Conservation (phyloP, 1,139 yeast genomes). For the Oligophagozyma castellii region DNA sequence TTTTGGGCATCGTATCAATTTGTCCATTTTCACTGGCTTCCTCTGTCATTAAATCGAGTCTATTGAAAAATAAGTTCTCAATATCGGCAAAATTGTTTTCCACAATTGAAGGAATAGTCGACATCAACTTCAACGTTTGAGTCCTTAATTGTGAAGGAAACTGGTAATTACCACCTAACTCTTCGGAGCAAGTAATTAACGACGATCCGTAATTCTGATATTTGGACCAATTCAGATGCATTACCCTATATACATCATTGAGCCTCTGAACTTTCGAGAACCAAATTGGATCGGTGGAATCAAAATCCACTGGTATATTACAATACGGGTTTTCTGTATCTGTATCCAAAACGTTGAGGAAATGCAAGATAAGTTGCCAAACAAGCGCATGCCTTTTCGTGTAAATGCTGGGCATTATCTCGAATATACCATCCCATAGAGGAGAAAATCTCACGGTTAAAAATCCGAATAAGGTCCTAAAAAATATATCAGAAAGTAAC, state of each 20-base stretch:
- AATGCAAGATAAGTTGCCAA: slow-evolving; percentile 41
- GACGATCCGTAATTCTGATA: slow-evolving; percentile 24
- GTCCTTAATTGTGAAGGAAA: slow-evolving; percentile 22
- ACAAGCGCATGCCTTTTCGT: slow-evolving; percentile 33
- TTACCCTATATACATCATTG: slow-evolving; percentile 20
- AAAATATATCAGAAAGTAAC: slow-evolving; percentile 29
- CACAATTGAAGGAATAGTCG: slow-evolving; percentile 47
- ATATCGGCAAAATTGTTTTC: slow-evolving; percentile 45
- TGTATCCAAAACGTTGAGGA: slow-evolving; percentile 21
- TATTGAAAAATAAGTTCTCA: slow-evolving; percentile 39
- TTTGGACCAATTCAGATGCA: slow-evolving; percentile 17
- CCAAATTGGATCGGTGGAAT: slow-evolving; percentile 13
- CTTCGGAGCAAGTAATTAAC: slow-evolving; percentile 28
- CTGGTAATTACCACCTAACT: slow-evolving; percentile 20
- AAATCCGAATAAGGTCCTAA: slow-evolving; percentile 57
- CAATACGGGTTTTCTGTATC: slow-evolving; percentile 10
- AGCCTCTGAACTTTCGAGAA: slow-evolving; percentile 26
- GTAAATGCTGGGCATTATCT: slow-evolving; percentile 37
- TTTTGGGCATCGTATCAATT: not conserved
- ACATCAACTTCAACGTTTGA: slow-evolving; percentile 29
- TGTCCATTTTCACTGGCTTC: slow-evolving; percentile 18
- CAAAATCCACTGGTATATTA: slow-evolving; percentile 7
- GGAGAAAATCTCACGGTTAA: slow-evolving; percentile 73
- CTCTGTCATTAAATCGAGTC: slow-evolving; percentile 19
- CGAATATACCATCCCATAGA: slow-evolving; percentile 64